Base-by-base conservation (phyloP, 1,139 yeast species). In the Williopsis jadinii region DNA sequence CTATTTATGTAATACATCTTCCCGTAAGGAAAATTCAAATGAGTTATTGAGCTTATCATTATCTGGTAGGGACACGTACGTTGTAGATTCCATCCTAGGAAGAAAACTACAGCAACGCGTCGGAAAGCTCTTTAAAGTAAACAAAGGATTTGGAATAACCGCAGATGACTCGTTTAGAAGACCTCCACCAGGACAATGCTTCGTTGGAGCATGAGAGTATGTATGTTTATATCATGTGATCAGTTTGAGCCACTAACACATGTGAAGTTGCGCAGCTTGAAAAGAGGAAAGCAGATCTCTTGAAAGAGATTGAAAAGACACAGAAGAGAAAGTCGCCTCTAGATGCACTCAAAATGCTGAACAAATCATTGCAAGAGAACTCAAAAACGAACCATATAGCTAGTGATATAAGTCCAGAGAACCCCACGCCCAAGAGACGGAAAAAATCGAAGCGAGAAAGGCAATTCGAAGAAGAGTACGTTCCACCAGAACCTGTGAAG, bases 401-500 rank as follows among this genome's bases (percentile, higher is more conserved):
- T 19, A 19, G 24, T 19, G 24, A 19, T 19, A 19, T 6, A 19
- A 19, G 24, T 19, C 24, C 24, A 19, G 24, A 19, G 24, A 19
- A 19, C 24, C 24, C 6, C 4, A 19, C 6, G 24, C 24, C 24
- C 24, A 19, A 19, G 24, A 19, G 24, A 19, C 24, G 6, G 36
- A 35, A 34, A 35, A 40, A 41, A 24, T 42, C 34, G 14, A 43
- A 37, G 39, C 36, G 42, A 28, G 32, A 34, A 15, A 34, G 33
- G 11, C 32, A 37, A 9, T 29, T 36, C 9, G 46, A 49, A 3
- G 53, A 48, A 2, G 56, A 50, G 6, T 47, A 47, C 30, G 19
- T 44, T 1, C 48, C 51, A 5, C 64, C 62, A 9, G 49, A 43
- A 8, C 55, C 56, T 11, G 47, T 60, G 2, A 54, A 55, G 19